A percentile compares a stretch with the other conserved stretches of the same genome.
Evolutionary conservation across 768 basidiomycete species (phyloP).

Genomic region (Mycena rebaudengoi): DNA sequence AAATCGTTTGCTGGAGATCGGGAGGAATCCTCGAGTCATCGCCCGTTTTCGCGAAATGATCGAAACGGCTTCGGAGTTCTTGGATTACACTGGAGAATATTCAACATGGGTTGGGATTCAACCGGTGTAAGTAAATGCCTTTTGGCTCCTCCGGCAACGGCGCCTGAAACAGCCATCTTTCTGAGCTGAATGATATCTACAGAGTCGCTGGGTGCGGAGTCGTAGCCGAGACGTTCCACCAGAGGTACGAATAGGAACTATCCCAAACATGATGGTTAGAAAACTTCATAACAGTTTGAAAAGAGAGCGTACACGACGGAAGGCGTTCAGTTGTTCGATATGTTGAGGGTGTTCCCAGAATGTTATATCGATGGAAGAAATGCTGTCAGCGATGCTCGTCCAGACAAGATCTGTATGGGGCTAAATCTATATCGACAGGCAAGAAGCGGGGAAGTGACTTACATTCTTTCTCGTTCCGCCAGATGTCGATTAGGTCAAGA

Average conservation of each 20-base stretch:
- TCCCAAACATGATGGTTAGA: neutral
- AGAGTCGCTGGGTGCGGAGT: constrained; percentile 70
- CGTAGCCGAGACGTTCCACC: constrained; percentile 81
- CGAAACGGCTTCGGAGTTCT: constrained; percentile 77
- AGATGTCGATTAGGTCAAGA: constrained; percentile 72
- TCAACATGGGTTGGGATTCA: neutral
- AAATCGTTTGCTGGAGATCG: constrained; percentile 72
- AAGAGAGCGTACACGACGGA: constrained; percentile 59
- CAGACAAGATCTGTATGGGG: constrained; percentile 78
- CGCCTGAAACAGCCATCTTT: constrained; percentile 71
- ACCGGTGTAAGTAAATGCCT: neutral
- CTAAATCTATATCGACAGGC: neutral
- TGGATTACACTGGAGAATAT: constrained; percentile 73
- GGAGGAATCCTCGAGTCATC: constrained; percentile 81
- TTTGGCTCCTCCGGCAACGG: constrained; percentile 39
- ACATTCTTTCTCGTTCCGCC: constrained; percentile 83
- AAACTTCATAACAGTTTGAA: neutral
- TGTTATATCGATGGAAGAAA: constrained; percentile 63
- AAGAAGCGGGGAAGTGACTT: constrained; percentile 35
- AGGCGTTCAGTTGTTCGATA: constrained; percentile 61
- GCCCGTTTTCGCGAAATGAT: constrained; percentile 69
- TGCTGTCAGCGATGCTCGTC: constrained; percentile 67
- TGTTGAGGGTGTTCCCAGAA: constrained; percentile 85
- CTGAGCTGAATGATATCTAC: constrained; percentile 76
- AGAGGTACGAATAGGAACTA: constrained; percentile 78